Evolutionary conservation across 352 stramenopile genomes (phyloP).

Genomic region (Pilasporangium apinafurcum): DNA sequence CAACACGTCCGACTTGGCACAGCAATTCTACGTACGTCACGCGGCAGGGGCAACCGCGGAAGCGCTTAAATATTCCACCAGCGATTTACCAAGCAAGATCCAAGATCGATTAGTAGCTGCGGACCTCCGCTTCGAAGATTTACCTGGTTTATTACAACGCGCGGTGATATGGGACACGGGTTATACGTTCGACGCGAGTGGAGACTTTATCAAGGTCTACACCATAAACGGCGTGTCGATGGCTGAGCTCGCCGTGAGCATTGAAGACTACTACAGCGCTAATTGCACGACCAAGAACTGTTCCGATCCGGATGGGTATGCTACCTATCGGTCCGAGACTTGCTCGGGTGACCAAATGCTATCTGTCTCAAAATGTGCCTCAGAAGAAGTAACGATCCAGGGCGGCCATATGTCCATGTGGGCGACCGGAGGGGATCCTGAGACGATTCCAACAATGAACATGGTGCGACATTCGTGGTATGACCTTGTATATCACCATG

Average conservation of each 20-base stretch:
- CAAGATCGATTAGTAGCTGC: background rate
- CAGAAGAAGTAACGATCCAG: constrained; percentile 5
- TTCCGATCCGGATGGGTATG: constrained; percentile 8
- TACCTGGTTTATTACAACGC: constrained; percentile 22
- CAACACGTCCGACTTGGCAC: constrained; percentile 24
- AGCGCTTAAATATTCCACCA: background rate
- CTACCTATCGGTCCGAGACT: constrained; percentile 5
- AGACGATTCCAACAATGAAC: constrained; percentile 3
- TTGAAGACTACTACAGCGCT: constrained; percentile 15
- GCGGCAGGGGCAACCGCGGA: constrained; percentile 5
- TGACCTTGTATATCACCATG: constrained; percentile 1
- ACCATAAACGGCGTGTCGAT: constrained; percentile 13
- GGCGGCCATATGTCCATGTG: constrained; percentile 14
- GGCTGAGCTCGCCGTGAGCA: constrained; percentile 10
- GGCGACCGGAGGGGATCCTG: constrained; percentile 12
- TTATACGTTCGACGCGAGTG: background rate
- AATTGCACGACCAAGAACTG: constrained; percentile 19
- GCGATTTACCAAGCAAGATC: constrained; percentile 4
- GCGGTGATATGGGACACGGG: constrained; percentile 35
- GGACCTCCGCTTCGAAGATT: constrained; percentile 1
- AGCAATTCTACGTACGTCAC: constrained; percentile 15
- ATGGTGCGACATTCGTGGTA: constrained; percentile 11
- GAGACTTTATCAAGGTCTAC: constrained; percentile 19
- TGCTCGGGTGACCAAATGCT: too few species aligned
- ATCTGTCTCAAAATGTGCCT: constrained; percentile 15